These are phyloP conservation scores for Zygosaccharomyces rouxii DNA, from an alignment of 805 yeast species.

Conservation along the genomic window DNA sequence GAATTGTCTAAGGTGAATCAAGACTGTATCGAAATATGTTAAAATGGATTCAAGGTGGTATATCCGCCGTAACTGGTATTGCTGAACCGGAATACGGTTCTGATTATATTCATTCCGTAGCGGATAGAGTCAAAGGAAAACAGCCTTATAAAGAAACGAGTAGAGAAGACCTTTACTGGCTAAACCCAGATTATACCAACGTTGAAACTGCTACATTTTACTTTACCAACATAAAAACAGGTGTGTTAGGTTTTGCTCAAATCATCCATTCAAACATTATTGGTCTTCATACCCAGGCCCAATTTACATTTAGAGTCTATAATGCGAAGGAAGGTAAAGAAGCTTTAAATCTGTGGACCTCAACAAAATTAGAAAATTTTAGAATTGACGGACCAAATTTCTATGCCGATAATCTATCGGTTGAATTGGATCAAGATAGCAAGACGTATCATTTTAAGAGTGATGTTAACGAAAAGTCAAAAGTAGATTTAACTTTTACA, in stretches of 20 bases:
- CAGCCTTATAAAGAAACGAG: slow-evolving; percentile 58
- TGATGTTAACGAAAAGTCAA: slow-evolving; percentile 61
- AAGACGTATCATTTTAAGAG: slow-evolving; percentile 54
- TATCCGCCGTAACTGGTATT: slow-evolving; percentile 93
- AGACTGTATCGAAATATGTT: slow-evolving; percentile 42
- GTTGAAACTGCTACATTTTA: slow-evolving; percentile 96
- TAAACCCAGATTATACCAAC: slow-evolving; percentile 70
- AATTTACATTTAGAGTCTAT: slow-evolving; percentile 83
- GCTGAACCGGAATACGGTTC: slow-evolving; percentile 97
- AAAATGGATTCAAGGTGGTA: slow-evolving; percentile 78
- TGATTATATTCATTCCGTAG: slow-evolving; percentile 84
- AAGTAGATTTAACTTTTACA: slow-evolving; percentile 62
- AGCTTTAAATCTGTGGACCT: slow-evolving; percentile 65
- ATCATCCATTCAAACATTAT: slow-evolving; percentile 88
- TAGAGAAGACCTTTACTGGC: slow-evolving; percentile 71
- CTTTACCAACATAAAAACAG: slow-evolving; percentile 58
- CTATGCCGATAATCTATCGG: slow-evolving; percentile 66
- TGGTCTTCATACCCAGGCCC: slow-evolving; percentile 86
- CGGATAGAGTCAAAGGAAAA: slow-evolving; percentile 50
- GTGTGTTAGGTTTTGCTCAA: slow-evolving; percentile 84
- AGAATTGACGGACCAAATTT: slow-evolving; percentile 69
- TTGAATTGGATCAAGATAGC: slow-evolving; percentile 55
- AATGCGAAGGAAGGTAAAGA: slow-evolving; percentile 30
- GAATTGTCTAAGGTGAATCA: no score
- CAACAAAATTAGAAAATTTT: slow-evolving; percentile 81